Evolutionary conservation across 148 eudicot species (phyloP).

Genomic region (Rhododendron molle): DNA sequence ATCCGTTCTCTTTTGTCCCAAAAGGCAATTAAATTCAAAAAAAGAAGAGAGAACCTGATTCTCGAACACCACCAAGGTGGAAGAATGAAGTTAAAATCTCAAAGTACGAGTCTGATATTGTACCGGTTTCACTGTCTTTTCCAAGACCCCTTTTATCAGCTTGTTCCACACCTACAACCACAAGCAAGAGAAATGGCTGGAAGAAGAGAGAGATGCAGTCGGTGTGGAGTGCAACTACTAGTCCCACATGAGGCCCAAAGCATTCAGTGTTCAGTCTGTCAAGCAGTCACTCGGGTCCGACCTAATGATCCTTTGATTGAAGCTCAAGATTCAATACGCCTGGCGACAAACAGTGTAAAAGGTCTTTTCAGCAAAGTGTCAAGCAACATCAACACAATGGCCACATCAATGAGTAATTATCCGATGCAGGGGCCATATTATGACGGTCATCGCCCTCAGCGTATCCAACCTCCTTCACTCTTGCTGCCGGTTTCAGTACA

Average conservation of each 20-base stretch:
- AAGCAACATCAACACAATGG: neutral
- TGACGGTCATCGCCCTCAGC: neutral
- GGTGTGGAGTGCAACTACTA: conserved; percentile 9
- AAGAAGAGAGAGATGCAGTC: conserved; percentile 13
- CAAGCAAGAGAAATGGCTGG: conserved; percentile 7
- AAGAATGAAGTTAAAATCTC: neutral
- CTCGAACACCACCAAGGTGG: neutral
- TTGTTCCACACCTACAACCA: neutral
- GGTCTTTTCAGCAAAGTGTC: neutral
- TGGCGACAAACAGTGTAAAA: neutral
- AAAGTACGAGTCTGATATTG: neutral
- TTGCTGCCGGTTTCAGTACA: conserved; percentile 11
- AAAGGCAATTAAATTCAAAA: neutral
- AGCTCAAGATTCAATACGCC: neutral
- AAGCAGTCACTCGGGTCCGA: conserved; percentile 1
- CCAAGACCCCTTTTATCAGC: neutral
- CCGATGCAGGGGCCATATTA: conserved; percentile 8
- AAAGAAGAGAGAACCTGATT: conserved; percentile 1
- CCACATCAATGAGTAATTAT: neutral
- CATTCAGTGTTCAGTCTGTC: conserved; percentile 19
- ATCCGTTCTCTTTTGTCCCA: neutral
- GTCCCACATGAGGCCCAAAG: conserved; percentile 4
- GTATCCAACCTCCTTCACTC: conserved; percentile 11
- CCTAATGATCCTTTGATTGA: conserved; percentile 1
- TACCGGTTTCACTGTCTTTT: neutral